These are phyloP conservation scores for Ustilago xerochloae DNA, from an alignment of 1,284 basidiomycete genomes.

Conservation along the genomic window DNA sequence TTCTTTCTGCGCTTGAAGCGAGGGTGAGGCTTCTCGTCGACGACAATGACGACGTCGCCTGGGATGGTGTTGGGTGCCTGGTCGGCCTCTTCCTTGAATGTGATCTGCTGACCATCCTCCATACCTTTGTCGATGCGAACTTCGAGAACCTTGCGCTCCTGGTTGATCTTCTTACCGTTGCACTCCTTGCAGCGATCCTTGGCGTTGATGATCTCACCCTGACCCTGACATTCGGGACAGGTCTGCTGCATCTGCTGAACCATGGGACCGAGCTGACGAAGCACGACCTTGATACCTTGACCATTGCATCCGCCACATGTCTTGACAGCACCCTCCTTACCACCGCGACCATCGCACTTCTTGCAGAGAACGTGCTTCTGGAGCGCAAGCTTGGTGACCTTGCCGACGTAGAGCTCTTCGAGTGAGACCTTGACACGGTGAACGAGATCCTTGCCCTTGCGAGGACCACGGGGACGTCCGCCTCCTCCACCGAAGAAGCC, in stretches of 20 bases:
- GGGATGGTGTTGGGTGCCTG: conserved; percentile 90
- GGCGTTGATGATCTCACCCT: conserved; percentile 90
- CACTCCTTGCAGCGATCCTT: conserved; percentile 94
- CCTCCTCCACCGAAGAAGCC: conserved; percentile 74
- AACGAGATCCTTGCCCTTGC: conserved; percentile 97
- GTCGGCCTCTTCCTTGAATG: conserved; percentile 94
- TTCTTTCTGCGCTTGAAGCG: conserved; percentile 92
- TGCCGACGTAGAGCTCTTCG: conserved; percentile 98
- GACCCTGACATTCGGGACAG: conserved; percentile 91
- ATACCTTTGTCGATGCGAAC: conserved; percentile 99
- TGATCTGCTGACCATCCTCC: conserved; percentile 96
- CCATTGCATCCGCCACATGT: conserved; percentile 84
- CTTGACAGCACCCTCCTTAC: conserved; percentile 94
- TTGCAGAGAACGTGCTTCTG: conserved; percentile 94
- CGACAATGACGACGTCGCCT: conserved; percentile 95
- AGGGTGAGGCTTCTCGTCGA: conserved; percentile 94
- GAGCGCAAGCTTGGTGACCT: conserved; percentile 95
- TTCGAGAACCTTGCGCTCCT: conserved; percentile 97
- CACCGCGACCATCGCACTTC: conserved; percentile 94
- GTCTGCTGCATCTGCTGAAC: conserved; percentile 98
- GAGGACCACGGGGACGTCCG: conserved; percentile 79
- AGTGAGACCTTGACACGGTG: conserved; percentile 95
- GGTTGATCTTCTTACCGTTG: conserved; percentile 93
- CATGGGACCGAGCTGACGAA: conserved; percentile 99
- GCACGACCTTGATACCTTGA: conserved; percentile 88